A percentile compares a stretch with the other conserved stretches of the same genome.
Conservation (phyloP, 352 stramenopile species). For the Pythium dissotocum region DNA sequence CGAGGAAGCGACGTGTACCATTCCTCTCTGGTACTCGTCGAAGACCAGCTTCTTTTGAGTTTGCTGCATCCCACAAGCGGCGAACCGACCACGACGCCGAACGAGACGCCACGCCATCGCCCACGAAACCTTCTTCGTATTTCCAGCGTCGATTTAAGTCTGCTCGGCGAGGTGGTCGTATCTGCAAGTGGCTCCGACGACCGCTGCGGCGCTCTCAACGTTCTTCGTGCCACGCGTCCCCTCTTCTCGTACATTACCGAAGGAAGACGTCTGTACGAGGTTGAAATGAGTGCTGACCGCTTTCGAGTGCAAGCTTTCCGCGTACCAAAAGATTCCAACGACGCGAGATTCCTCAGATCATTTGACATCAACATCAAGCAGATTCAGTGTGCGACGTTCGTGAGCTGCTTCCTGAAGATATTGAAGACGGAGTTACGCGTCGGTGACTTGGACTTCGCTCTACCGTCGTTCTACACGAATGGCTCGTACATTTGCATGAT, state of each 20-base stretch:
- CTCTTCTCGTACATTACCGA: conserved; percentile 51
- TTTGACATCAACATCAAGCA: conserved; percentile 45
- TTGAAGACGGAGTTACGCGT: conserved; percentile 35
- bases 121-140: conserved; percentile 33
- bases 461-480: conserved; percentile 48
- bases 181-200: conserved; percentile 13
- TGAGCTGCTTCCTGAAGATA: conserved; percentile 40
- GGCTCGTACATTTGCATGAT: conserved; percentile 36
- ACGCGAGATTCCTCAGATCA: conserved; percentile 9
- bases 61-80: conserved; percentile 34
- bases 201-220: neutral
- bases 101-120: conserved; percentile 13
- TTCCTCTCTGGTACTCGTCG: conserved; percentile 53
- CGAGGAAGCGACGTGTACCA: conserved; percentile 31
- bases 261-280: conserved; percentile 56
- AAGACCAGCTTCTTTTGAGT: conserved; percentile 47
- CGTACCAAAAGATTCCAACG: conserved; percentile 1
- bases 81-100: conserved; percentile 10
- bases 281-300: conserved; percentile 36
- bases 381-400: conserved; percentile 37
- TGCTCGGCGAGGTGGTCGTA: conserved; percentile 16
- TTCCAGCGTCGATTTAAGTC: conserved; percentile 21
- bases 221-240: conserved; percentile 12
- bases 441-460: conserved; percentile 17
- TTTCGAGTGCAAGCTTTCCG: conserved; percentile 50